Conservation (phyloP, 2,329 filamentous ascomycete genomes). For the Juglanconis oblonga region DNA sequence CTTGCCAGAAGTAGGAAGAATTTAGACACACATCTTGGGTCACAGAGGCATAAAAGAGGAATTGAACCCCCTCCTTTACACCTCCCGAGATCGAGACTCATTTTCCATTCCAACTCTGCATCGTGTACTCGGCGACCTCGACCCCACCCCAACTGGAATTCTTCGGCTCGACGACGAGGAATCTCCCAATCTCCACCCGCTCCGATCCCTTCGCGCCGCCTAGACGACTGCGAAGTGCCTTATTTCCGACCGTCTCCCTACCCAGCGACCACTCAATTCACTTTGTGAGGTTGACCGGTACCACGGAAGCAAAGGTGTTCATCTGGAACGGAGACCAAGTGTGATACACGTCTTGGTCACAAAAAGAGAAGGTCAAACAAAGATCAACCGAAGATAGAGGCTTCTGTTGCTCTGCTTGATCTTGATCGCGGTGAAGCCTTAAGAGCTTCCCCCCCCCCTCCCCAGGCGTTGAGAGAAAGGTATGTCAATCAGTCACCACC, state of each 20-base stretch:
- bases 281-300: conserved; percentile 9
- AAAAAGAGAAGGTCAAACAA: neutral
- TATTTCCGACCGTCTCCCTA: conserved; percentile 12
- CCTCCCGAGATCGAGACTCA: conserved; percentile 6
- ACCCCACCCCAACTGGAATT: conserved; percentile 32
- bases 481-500: conserved; percentile 13
- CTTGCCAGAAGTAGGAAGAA: neutral
- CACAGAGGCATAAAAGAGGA: conserved; percentile 12
- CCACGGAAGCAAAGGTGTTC: conserved; percentile 3
- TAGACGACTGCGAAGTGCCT: conserved; percentile 13
- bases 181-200: conserved; percentile 38
- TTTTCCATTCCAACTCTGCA: conserved; percentile 16
- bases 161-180: conserved; percentile 42
- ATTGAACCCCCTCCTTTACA: conserved; percentile 17
- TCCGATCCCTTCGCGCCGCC: conserved; percentile 33
- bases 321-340: neutral
- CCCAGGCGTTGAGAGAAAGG: conserved; percentile 24
- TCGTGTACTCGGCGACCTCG: conserved; percentile 13
- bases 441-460: neutral
- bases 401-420: conserved; percentile 22
- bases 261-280: conserved; percentile 9
- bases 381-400: neutral
- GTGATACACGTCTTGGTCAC: conserved; percentile 10
- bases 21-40: conserved; percentile 9
- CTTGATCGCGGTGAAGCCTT: conserved; percentile 19